phyloP scores from a whole-genome alignment of 345 rosid species.

The Mallotus nudiflorus region DNA sequence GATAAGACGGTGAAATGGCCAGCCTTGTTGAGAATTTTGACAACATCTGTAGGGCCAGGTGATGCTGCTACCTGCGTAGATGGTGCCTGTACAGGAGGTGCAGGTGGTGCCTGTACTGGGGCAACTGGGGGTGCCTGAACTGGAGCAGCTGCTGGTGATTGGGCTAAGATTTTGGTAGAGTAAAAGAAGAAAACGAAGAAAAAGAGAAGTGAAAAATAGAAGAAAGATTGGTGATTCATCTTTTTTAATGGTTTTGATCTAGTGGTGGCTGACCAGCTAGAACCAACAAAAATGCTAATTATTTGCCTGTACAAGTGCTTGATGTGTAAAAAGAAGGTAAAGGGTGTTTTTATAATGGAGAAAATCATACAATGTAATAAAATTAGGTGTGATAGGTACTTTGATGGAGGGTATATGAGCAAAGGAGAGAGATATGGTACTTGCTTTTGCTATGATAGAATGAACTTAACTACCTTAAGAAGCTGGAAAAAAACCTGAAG shows the following conservation, averaged over 20 bases:
- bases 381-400: background rate
- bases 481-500: background rate
- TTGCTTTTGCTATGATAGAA: background rate
- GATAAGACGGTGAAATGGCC: slow-evolving; percentile 22
- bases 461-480: slow-evolving; percentile 3
- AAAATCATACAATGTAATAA: background rate
- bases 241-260: background rate
- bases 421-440: background rate
- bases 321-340: slow-evolving; percentile 7
- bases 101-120: slow-evolving; percentile 8
- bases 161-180: slow-evolving; percentile 6
- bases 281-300: background rate
- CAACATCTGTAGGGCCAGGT: slow-evolving; percentile 17
- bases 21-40: slow-evolving; percentile 23
- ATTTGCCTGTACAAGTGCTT: background rate
- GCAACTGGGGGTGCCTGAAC: slow-evolving; percentile 19
- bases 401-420: slow-evolving; percentile 6
- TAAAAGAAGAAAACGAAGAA: slow-evolving; percentile 8
- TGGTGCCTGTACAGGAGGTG: no score
- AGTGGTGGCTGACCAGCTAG: background rate
- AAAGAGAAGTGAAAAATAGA: slow-evolving; percentile 1
- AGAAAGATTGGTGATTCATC: background rate
- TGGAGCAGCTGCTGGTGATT: slow-evolving; percentile 3
- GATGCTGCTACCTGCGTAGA: background rate
- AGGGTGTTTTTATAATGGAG: slow-evolving; percentile 10